Evolutionary conservation across 75 land plant genomes (phyloP).

Genomic region (Pinus albicaulis): DNA sequence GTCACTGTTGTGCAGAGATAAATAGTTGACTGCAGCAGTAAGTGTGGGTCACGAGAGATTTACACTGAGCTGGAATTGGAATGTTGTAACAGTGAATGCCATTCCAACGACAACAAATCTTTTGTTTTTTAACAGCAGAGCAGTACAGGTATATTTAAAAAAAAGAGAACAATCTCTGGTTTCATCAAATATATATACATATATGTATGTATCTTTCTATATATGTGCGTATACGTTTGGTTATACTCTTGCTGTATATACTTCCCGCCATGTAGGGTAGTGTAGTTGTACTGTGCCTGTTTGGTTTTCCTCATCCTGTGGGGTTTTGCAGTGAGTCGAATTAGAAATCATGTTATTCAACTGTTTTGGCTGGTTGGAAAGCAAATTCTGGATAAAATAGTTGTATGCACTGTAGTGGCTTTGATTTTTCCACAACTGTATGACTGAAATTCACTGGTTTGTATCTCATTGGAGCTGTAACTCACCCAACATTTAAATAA

Average conservation of each 20-base stretch:
- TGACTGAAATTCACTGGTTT: not conserved
- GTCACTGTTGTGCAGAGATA: not conserved
- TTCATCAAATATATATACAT: not conserved
- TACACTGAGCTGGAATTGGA: not conserved
- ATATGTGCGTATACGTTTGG: not conserved
- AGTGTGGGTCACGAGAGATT: too few species aligned
- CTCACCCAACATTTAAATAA: constrained; percentile 5
- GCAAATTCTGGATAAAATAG: too few species aligned
- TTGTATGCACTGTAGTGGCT: not conserved
- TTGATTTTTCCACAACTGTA: not conserved
- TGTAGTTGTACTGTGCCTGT: not conserved
- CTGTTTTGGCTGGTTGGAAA: not conserved
- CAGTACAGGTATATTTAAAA: not conserved
- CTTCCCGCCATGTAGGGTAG: not conserved
- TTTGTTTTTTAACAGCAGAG: not conserved
- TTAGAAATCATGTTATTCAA: not conserved
- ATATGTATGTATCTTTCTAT: not conserved
- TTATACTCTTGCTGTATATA: not conserved
- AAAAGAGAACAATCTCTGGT: not conserved
- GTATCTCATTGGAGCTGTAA: constrained; percentile 2
- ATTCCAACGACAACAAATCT: not conserved
- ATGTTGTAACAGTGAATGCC: too few species aligned
- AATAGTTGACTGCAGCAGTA: not conserved
- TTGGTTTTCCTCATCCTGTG: not conserved
- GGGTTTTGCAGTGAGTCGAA: not conserved